phyloP scores from a whole-genome alignment of 352 stramenopile genomes.

The Phytophthora hybrid region DNA sequence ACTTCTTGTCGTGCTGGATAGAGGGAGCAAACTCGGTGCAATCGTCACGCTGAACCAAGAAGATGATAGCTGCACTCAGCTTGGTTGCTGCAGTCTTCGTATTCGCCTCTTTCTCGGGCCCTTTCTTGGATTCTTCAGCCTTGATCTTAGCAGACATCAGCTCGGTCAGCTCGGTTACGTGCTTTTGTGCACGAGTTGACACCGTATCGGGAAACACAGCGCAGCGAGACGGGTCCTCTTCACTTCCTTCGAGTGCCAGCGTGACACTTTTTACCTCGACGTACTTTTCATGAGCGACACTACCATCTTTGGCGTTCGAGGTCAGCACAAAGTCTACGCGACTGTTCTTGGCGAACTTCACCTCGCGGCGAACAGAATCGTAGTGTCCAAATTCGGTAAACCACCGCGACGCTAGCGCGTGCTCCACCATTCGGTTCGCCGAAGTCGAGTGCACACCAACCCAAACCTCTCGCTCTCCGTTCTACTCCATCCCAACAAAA shows the following conservation, averaged over 20 bases:
- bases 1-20: constrained; percentile 67
- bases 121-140: constrained; percentile 10
- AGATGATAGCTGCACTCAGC: constrained; percentile 70
- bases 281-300: constrained; percentile 65
- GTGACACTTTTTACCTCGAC: constrained; percentile 90
- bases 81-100: not conserved
- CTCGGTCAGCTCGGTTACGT: constrained; percentile 79
- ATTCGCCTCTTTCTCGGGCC: constrained; percentile 19
- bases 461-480: constrained; percentile 73
- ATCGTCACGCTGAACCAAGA: constrained; percentile 84
- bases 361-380: constrained; percentile 67
- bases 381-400: constrained; percentile 69
- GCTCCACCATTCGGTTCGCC: constrained; percentile 85
- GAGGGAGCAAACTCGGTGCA: constrained; percentile 77
- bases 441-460: constrained; percentile 81
- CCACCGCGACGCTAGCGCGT: constrained; percentile 67
- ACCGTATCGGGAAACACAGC: constrained; percentile 86
- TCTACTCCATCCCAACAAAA: constrained; percentile 44
- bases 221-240: constrained; percentile 33
- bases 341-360: constrained; percentile 85
- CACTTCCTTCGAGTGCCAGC: constrained; percentile 41
- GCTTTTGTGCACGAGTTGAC: constrained; percentile 78
- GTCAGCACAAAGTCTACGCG: constrained; percentile 87
- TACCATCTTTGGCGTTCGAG: constrained; percentile 38
- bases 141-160: constrained; percentile 42